Percentiles rank a stretch among this genome's conserved stretches.
Evolutionary conservation across 164 flowering plant species (phyloP).

Genomic region (Berberis thunbergii): DNA sequence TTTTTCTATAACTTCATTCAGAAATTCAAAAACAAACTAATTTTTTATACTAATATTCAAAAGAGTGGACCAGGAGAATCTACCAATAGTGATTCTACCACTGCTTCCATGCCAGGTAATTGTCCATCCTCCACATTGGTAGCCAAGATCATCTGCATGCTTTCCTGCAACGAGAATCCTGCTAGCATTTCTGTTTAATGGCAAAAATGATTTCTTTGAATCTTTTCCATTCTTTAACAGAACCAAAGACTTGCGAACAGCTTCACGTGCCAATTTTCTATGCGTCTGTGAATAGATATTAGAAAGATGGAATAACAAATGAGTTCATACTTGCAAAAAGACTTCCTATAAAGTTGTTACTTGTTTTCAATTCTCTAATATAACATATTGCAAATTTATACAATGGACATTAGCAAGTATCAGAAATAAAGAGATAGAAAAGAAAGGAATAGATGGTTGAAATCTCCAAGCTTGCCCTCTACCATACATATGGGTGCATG

Average conservation of each 20-base stretch:
- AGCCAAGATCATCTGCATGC: constrained; percentile 89
- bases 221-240: constrained; percentile 77
- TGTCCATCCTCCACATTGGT: constrained; percentile 95
- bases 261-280: constrained; percentile 78
- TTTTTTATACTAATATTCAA: no score
- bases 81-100: constrained; percentile 78
- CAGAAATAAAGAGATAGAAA: no score
- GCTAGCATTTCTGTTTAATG: constrained; percentile 51
- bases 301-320: not conserved
- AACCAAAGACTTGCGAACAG: constrained; percentile 82
- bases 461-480: no score
- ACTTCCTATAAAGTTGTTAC: no score
- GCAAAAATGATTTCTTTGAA: constrained; percentile 53
- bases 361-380: no score
- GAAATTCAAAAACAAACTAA: no score
- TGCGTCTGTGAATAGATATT: constrained; percentile 40
- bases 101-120: constrained; percentile 55
- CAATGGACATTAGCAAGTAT: no score
- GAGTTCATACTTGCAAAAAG: not conserved
- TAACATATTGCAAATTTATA: no score
- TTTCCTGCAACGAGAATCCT: constrained; percentile 70
- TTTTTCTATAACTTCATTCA: no score
- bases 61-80: constrained; percentile 2
- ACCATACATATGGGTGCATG: no score
- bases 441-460: no score